phyloP scores from a whole-genome alignment of 768 basidiomycete genomes.

The Auricularia cornea region DNA sequence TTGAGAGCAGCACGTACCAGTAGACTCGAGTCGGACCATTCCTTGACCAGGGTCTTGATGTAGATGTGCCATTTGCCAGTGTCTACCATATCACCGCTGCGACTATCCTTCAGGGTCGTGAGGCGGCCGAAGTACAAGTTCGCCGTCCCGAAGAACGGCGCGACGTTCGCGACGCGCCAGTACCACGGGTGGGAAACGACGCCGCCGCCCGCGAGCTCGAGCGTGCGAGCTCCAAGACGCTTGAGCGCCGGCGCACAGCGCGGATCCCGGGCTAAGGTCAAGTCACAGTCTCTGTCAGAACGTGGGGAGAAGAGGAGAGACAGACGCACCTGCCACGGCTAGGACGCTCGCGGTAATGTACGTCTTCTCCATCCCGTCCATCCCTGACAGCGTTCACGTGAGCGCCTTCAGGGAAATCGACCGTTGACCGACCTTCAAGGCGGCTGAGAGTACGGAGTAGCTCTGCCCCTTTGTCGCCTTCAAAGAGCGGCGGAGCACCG shows the following conservation, averaged over 20 bases:
- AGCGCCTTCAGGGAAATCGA: too few species aligned
- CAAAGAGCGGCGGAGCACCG: neutral
- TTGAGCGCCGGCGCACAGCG: neutral
- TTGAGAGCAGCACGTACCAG: neutral
- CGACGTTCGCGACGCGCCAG: neutral
- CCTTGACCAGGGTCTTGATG: neutral
- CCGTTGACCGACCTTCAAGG: neutral
- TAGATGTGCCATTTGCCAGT: neutral
- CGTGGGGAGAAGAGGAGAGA: too few species aligned
- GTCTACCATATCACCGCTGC: neutral
- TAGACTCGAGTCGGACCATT: neutral
- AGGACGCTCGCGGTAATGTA: too few species aligned
- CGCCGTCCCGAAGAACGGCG: neutral
- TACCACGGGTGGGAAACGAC: neutral
- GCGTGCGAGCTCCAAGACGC: neutral
- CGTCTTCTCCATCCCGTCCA: too few species aligned
- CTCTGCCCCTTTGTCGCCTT: neutral
- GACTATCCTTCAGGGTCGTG: neutral
- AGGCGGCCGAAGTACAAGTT: neutral
- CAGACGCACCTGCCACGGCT: too few species aligned
- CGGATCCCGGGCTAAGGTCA: too few species aligned
- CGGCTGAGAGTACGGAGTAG: neutral
- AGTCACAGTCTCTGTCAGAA: too few species aligned
- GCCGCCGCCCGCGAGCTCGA: neutral
- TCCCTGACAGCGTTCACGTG: too few species aligned